Percentiles rank a stretch among this genome's conserved stretches.
Conservation (phyloP, 331 rosid genomes). For the Telfairia occidentalis region DNA sequence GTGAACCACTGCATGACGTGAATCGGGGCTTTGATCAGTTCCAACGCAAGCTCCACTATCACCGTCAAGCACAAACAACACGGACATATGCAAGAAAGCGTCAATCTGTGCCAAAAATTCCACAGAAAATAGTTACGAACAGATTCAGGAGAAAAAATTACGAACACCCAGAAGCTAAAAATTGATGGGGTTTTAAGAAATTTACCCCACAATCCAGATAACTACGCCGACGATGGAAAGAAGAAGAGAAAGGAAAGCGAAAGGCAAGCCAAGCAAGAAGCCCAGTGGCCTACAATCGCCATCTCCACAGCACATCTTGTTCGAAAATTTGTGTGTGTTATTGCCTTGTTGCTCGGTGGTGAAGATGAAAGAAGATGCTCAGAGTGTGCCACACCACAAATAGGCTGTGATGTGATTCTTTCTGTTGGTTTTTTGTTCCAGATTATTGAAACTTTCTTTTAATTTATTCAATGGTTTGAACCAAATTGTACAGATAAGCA, state of each 20-base stretch:
- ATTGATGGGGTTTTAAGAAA: background rate
- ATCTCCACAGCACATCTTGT: conserved; percentile 50
- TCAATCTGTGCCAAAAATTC: conserved; percentile 35
- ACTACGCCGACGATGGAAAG: conserved; percentile 66
- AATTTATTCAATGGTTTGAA: background rate
- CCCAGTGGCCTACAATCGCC: conserved; percentile 98
- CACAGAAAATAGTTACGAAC: background rate
- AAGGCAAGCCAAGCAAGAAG: conserved; percentile 83
- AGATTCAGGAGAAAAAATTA: background rate
- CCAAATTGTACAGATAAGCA: background rate
- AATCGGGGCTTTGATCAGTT: conserved; percentile 62
- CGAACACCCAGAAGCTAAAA: background rate
- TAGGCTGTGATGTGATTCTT: background rate
- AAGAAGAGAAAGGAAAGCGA: conserved; percentile 70
- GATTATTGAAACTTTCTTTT: background rate
- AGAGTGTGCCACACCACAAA: background rate
- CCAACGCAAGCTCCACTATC: conserved; percentile 63
- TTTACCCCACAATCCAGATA: conserved; percentile 82
- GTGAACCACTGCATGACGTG: conserved; percentile 94
- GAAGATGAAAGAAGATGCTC: background rate
- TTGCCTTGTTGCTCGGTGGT: background rate
- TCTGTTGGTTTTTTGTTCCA: background rate
- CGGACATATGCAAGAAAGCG: conserved; percentile 74
- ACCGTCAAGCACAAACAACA: conserved; percentile 83
- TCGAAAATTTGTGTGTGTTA: background rate